These are phyloP conservation scores for Zopfochytrium polystomum DNA, from an alignment of 371 early-diverging fungal genomes.

Conservation along the genomic window DNA sequence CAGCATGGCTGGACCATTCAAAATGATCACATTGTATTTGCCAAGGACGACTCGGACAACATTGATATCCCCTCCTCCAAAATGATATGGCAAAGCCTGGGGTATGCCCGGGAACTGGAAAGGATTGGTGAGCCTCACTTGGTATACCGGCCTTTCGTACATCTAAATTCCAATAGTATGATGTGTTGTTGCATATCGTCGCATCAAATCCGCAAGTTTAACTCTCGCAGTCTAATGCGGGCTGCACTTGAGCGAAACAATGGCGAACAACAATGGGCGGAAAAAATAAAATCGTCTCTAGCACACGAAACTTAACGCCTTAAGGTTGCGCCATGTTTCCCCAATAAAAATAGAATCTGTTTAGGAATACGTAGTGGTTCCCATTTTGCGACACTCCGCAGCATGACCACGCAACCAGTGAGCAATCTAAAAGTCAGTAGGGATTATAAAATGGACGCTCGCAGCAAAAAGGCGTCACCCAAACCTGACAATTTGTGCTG, in stretches of 20 bases:
- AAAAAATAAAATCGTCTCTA: too few relatives aligned
- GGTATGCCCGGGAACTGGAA: constrained; percentile 92
- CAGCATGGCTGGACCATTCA: constrained; percentile 82
- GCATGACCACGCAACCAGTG: constrained; percentile 39
- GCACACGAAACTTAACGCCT: too few relatives aligned
- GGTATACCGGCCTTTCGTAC: not conserved
- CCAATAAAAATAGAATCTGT: too few relatives aligned
- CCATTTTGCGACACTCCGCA: constrained; percentile 13
- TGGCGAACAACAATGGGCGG: too few relatives aligned
- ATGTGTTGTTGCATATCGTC: too few relatives aligned
- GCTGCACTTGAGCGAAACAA: too few relatives aligned
- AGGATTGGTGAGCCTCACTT: constrained; percentile 81
- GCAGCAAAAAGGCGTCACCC: not conserved
- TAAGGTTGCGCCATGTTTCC: too few relatives aligned
- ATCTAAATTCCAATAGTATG: too few relatives aligned
- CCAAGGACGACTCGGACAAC: constrained; percentile 49
- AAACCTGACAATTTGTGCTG: constrained; percentile 41
- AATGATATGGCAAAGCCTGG: constrained; percentile 78
- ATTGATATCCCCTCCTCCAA: constrained; percentile 73
- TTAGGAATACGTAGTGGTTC: too few relatives aligned
- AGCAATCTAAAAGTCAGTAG: constrained; percentile 26
- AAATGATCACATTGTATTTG: constrained; percentile 80
- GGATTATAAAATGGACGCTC: not conserved
- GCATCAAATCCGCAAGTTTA: too few relatives aligned
- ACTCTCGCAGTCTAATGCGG: too few relatives aligned